A percentile compares a stretch with the other conserved stretches of the same genome.
phyloP scores from a whole-genome alignment of 2,329 filamentous ascomycete genomes.

The Apiospora kogelbergensis region DNA sequence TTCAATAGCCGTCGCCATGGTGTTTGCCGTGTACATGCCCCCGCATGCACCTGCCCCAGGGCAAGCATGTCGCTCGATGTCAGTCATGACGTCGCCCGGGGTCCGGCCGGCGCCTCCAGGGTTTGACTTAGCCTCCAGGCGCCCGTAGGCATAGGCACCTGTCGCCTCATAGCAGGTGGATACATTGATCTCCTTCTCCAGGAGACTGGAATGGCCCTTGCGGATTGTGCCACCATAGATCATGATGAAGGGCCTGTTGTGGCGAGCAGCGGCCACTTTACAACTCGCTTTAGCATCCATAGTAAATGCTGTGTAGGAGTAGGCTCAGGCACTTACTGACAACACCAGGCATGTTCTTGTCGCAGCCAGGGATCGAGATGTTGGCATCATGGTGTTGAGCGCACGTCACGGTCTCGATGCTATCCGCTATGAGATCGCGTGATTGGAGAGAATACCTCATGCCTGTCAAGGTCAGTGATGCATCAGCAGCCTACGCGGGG shows the following conservation, averaged over 20 bases:
- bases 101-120: slow-evolving; percentile 63
- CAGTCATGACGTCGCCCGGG: slow-evolving; percentile 75
- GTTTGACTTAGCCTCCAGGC: slow-evolving; percentile 65
- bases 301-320: no score
- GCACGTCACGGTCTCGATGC: slow-evolving; percentile 98
- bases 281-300: not conserved
- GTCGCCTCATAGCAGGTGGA: slow-evolving; percentile 83
- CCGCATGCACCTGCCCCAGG: slow-evolving; percentile 71
- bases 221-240: slow-evolving; percentile 89
- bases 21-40: slow-evolving; percentile 88
- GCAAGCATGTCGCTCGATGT: slow-evolving; percentile 77
- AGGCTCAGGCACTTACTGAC: slow-evolving; percentile 43
- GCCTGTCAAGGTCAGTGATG: slow-evolving; percentile 47
- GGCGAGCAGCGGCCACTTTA: slow-evolving; percentile 72
- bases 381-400: slow-evolving; percentile 99
- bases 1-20: slow-evolving; percentile 85
- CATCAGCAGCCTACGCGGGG: not conserved
- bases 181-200: slow-evolving; percentile 80
- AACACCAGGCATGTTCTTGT: slow-evolving; percentile 99
- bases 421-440: slow-evolving; percentile 91
- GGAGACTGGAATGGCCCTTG: slow-evolving; percentile 73
- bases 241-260: slow-evolving; percentile 90
- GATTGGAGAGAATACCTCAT: slow-evolving; percentile 94
- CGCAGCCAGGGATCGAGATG: slow-evolving; percentile 93
- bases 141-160: slow-evolving; percentile 78